These are phyloP conservation scores for Crucihimalaya himalaica DNA, from an alignment of 345 rosid genomes.

Conservation along the genomic window DNA sequence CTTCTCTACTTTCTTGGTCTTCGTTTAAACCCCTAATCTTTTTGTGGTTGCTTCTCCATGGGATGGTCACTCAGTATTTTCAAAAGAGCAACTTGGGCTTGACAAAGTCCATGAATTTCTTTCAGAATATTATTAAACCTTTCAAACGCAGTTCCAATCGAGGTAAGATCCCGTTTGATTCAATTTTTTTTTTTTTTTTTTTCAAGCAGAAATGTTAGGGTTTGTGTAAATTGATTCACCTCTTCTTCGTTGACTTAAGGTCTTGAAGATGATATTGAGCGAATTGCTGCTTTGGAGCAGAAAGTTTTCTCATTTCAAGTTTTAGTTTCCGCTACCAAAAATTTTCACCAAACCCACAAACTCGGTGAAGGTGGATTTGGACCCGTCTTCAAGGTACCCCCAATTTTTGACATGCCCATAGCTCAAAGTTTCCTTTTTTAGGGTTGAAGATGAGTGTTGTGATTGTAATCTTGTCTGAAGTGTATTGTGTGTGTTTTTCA, in stretches of 20 bases:
- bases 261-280: slow-evolving; percentile 63
- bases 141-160: slow-evolving; percentile 53
- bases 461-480: not conserved
- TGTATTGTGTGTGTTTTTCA: not conserved
- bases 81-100: slow-evolving; percentile 27
- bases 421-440: not conserved
- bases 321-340: slow-evolving; percentile 72
- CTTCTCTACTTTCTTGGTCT: not conserved
- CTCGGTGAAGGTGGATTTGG: slow-evolving; percentile 99
- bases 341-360: slow-evolving; percentile 70
- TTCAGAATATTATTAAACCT: slow-evolving; percentile 51
- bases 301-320: slow-evolving; percentile 71
- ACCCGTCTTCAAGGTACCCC: slow-evolving; percentile 78
- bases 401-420: not conserved
- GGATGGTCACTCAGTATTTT: slow-evolving; percentile 32
- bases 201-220: not conserved
- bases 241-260: slow-evolving; percentile 29
- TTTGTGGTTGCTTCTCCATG: slow-evolving; percentile 14
- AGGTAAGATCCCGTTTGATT: slow-evolving; percentile 47
- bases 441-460: not conserved
- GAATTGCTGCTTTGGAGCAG: slow-evolving; percentile 78
- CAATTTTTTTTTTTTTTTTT: not conserved
- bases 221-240: slow-evolving; percentile 2
- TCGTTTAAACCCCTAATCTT: not conserved
- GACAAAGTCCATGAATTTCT: slow-evolving; percentile 57